Conservation (phyloP, 2,329 filamentous ascomycete species). For the Lomentospora prolificans region DNA sequence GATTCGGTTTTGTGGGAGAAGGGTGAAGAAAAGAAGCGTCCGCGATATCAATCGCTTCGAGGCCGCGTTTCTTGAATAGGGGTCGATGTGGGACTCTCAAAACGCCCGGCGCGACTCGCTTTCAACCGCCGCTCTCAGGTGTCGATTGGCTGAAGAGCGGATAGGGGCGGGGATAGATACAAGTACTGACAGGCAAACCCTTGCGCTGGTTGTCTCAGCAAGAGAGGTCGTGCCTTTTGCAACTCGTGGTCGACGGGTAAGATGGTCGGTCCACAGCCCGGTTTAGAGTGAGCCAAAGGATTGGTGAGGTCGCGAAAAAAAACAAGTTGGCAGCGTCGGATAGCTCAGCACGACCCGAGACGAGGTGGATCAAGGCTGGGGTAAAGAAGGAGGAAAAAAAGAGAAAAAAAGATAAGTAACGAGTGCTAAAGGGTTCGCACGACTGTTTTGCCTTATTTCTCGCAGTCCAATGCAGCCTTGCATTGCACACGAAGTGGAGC, state of each 20-base stretch:
- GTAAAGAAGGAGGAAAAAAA: not conserved
- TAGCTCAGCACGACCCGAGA: not conserved
- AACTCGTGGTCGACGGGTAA: not conserved
- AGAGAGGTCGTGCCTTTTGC: not conserved
- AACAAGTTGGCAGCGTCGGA: not conserved
- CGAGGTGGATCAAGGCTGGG: not conserved
- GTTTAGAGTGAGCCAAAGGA: not conserved
- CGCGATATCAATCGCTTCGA: not conserved
- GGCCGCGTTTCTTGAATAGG: slow-evolving; percentile 1
- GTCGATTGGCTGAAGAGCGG: not conserved
- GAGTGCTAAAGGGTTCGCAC: not conserved
- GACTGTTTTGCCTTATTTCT: slow-evolving; percentile 2
- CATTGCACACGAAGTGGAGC: not conserved
- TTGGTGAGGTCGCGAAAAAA: not conserved
- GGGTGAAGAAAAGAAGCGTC: not conserved
- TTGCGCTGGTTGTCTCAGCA: not conserved
- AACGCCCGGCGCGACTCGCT: not conserved
- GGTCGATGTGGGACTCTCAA: not conserved
- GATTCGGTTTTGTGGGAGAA: not conserved
- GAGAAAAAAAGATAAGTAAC: slow-evolving; percentile 1
- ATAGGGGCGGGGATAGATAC: not conserved
- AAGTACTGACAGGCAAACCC: not conserved
- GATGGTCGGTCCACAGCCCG: no score
- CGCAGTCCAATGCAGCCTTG: slow-evolving; percentile 4
- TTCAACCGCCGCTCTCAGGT: not conserved